Conservation (phyloP, 2,329 filamentous ascomycete genomes). For the Exophiala viscosa region DNA sequence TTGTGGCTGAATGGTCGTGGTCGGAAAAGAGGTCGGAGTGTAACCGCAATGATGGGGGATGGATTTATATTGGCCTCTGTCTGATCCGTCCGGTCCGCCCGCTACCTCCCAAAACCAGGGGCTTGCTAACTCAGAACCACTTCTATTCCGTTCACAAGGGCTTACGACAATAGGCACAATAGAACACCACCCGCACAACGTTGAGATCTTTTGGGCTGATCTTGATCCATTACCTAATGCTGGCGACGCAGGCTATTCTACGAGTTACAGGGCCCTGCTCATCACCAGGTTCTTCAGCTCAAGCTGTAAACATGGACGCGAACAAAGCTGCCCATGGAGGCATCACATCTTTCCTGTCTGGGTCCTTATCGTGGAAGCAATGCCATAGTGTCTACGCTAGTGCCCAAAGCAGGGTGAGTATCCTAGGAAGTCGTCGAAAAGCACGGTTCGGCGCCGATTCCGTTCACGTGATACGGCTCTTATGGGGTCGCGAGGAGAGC, state of each 20-base stretch:
- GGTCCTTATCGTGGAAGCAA: neutral
- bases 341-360: neutral
- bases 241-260: no score
- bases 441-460: neutral
- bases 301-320: no score
- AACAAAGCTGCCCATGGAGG: no score
- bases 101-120: neutral
- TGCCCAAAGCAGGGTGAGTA: neutral
- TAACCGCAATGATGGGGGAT: neutral
- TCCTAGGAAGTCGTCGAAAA: neutral
- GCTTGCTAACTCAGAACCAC: neutral
- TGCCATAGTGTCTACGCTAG: neutral
- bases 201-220: no score
- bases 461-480: neutral
- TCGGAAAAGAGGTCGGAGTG: neutral
- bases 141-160: neutral
- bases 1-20: neutral
- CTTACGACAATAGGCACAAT: neutral
- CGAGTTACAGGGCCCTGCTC: no score
- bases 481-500: neutral
- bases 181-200: neutral
- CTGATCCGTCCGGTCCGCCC: neutral
- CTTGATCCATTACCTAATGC: no score
- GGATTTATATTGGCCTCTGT: neutral
- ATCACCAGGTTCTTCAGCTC: no score